Evolutionary conservation across 805 yeast species (phyloP).

Genomic region (Candida fluviatilis): DNA sequence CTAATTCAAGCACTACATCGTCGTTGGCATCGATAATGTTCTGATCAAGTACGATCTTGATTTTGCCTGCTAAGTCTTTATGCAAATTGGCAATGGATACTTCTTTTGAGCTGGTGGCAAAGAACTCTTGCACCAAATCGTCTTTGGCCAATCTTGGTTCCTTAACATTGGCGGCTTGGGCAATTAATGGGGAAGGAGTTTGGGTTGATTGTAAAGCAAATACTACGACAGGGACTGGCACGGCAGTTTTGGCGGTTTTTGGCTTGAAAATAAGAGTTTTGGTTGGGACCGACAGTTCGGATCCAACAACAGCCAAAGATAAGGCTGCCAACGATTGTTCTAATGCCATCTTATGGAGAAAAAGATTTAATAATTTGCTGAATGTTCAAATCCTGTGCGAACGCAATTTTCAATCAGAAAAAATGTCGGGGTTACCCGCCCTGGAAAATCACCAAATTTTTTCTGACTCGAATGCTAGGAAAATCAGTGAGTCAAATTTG

Average conservation of each 20-base stretch:
- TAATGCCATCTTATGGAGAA: too few species aligned
- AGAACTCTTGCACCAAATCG: slow-evolving; percentile 66
- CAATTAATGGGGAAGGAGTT: slow-evolving; percentile 65
- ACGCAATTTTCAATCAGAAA: too few species aligned
- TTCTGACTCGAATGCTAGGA: too few species aligned
- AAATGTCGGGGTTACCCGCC: too few species aligned
- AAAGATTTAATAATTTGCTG: neutral
- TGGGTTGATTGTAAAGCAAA: slow-evolving; percentile 68
- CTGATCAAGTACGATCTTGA: slow-evolving; percentile 59
- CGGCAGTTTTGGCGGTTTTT: slow-evolving; percentile 78
- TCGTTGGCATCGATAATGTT: slow-evolving; percentile 36
- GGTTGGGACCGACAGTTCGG: slow-evolving; percentile 50
- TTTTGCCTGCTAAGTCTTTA: slow-evolving; percentile 45
- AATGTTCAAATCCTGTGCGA: too few species aligned
- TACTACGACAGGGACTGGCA: slow-evolving; percentile 76
- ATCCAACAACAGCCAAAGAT: slow-evolving; percentile 52
- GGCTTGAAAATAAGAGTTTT: slow-evolving; percentile 87
- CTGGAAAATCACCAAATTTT: too few species aligned
- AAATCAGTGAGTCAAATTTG: too few species aligned
- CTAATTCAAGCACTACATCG: slow-evolving; percentile 37
- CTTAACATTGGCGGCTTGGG: slow-evolving; percentile 64
- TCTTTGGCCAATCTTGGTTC: slow-evolving; percentile 88
- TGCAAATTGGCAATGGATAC: slow-evolving; percentile 54
- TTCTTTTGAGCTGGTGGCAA: slow-evolving; percentile 54
- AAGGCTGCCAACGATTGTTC: slow-evolving; percentile 65